Base-by-base conservation (phyloP, 2,329 filamentous ascomycete genomes). In the Ophiocordyceps camponoti-floridani region DNA sequence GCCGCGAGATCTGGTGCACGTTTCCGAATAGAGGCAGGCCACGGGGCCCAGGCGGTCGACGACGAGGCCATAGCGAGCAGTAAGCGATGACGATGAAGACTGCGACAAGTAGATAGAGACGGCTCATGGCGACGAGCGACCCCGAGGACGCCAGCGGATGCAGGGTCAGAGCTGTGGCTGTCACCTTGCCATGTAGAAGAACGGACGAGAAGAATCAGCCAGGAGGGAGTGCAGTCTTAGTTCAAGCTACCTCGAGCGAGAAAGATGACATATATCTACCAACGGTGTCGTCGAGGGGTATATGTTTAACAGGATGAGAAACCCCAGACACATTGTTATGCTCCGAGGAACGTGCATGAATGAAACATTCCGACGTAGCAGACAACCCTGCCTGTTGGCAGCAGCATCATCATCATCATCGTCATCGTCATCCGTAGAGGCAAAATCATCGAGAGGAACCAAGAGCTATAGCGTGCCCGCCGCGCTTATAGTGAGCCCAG, bases 31-130 rank as follows among this genome's bases (percentile, higher is more conserved):
- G 8, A 1, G 52, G 53, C 4, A 48, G 46, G 2, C 47, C 48
- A 10, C 45, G 47, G 5, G 54, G 52, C 1, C 53, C 53, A 2
- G 54, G 54, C 0, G 67, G 67, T 2, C 57, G 67, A 12, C 18
- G 27, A 3, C 33, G 27, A 4, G 33, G 19, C n/a, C 16, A n/a
- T 10, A 16, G 35, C 13, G 18, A n/a, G n/a, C 23, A 38, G 14
- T 28, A 28, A 1, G 10, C 13, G 31, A 27, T n/a, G 23, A 38
- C n/a, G 23, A 43, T 5, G 31, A 37, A 6, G 28, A 14, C 33
- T 4, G 42, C 42, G 27, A 43, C 11, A 12, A 43, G 23, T 30
- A 26, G 14, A 14, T n/a, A n/a, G n/a, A 33, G 6, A 12, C 14
- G 6, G 10, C 30, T 11, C 42, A 43, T 43, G 9, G 3, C 28